Evolutionary conservation across 2,329 filamentous ascomycete species (phyloP), one percentile per base, ranked within the genome.

Genomic region (Pseudopithomyces chartarum): DNA sequence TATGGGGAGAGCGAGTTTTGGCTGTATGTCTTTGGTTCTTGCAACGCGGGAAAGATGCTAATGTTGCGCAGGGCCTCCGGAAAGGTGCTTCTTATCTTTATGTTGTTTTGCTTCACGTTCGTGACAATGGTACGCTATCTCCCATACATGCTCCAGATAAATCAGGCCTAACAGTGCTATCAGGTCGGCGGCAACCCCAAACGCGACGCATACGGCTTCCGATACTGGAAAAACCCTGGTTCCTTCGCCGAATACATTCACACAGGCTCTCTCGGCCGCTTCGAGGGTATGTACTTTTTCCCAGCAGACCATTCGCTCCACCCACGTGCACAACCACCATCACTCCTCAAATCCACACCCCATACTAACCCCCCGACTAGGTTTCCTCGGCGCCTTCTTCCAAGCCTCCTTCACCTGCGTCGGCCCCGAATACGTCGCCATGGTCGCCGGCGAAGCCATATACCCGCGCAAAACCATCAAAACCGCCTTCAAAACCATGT

Each of bases 401-500:
- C 48, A 78, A 80, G 48, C 78, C 79, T 7, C 78, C 77, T 39
- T 69, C 59, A 56, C 70, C n/a, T 71, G 73, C 49, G 66, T 68
- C 19, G 71, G 65, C 42, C 65, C 67, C 65, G 88, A 90, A 68
- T 80, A 89, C 39, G 76, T 80, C 23, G 83, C 84, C 44, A 82
- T 87, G 56, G 86, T 87, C 1, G 87, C 86, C 2, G 87, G 85
- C 46, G 87, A 90, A 77, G 84, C 85, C 1, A 78, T 85, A 29
- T 84, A 87, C 19, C 87, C 87, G 2, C 82, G 85, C 48, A 81
- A 83, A 68, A 88, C 87, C 74, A 84, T 90, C 58, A 87, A 87
- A 59, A 87, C 87, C 53, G 80, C 79, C 8, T 75, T 78, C n/a
- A 68, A 74, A 67, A 78, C 33, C 69, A 78, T 53, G 77, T 80